Percentiles rank a stretch among this genome's conserved stretches.
Evolutionary conservation across 1,284 basidiomycete species (phyloP).

Genomic region (Meira miltonrushii): DNA sequence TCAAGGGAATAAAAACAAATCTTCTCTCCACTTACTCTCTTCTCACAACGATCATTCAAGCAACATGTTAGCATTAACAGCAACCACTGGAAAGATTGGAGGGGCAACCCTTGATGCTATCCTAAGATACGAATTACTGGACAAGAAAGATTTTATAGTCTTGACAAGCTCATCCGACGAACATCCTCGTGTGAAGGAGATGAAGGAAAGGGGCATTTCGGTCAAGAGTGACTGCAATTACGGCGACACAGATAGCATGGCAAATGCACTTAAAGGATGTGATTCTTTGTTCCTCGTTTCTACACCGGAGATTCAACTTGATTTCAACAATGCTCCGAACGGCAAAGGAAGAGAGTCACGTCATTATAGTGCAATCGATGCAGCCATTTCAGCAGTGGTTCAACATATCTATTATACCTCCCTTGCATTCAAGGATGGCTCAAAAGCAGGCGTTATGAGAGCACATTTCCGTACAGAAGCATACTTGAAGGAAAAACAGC

Average conservation of each 20-base stretch:
- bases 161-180: slow-evolving; percentile 8
- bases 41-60: no score
- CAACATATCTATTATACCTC: slow-evolving; percentile 55
- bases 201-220: slow-evolving; percentile 32
- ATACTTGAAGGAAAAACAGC: slow-evolving; percentile 44
- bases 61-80: slow-evolving; percentile 11
- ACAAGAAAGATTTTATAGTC: background rate
- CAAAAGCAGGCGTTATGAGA: slow-evolving; percentile 52
- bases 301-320: slow-evolving; percentile 53
- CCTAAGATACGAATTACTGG: slow-evolving; percentile 2
- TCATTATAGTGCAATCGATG: slow-evolving; percentile 55
- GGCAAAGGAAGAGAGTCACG: slow-evolving; percentile 6
- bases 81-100: slow-evolving; percentile 12
- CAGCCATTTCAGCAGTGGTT: slow-evolving; percentile 51
- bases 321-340: slow-evolving; percentile 42
- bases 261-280: slow-evolving; percentile 45
- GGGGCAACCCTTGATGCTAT: slow-evolving; percentile 9
- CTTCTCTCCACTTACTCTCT: no score
- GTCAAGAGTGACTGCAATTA: slow-evolving; percentile 52
- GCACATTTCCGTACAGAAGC: slow-evolving; percentile 54
- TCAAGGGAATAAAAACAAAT: no score
- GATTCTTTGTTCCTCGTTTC: slow-evolving; percentile 55
- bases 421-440: slow-evolving; percentile 47
- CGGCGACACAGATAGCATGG: slow-evolving; percentile 40
- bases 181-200: background rate